These are phyloP conservation scores for Microglena sp. DNA, from an alignment of 139 green algal genomes.

Conservation along the genomic window DNA sequence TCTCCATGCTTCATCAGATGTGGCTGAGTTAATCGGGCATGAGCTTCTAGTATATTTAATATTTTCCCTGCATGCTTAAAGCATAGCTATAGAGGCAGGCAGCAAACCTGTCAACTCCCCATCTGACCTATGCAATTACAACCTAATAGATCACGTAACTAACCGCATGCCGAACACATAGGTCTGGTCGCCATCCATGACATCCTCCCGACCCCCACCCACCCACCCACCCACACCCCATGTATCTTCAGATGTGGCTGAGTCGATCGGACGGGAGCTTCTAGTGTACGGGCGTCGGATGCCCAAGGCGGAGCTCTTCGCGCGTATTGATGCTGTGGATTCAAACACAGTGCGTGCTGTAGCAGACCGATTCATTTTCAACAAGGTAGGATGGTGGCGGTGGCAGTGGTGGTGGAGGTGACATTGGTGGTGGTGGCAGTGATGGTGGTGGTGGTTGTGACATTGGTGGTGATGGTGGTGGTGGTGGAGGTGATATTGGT, in stretches of 20 bases:
- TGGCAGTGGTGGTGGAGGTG: background rate
- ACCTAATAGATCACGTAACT: too few species aligned
- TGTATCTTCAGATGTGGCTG: slow-evolving; percentile 53
- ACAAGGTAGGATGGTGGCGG: slow-evolving; percentile 38
- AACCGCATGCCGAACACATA: too few species aligned
- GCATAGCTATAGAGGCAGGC: too few species aligned
- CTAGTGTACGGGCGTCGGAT: slow-evolving; percentile 91
- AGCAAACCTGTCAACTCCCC: too few species aligned
- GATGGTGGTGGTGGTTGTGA: too few species aligned
- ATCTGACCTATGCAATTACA: too few species aligned
- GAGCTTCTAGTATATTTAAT: too few species aligned
- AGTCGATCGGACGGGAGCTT: slow-evolving; percentile 92
- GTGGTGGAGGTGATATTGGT: too few species aligned
- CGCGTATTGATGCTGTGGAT: slow-evolving; percentile 91
- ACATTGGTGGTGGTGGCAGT: background rate
- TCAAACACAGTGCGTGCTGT: slow-evolving; percentile 71
- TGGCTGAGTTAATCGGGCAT: too few species aligned
- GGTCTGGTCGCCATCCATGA: background rate
- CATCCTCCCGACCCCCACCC: background rate
- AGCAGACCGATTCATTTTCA: slow-evolving; percentile 83
- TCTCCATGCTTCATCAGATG: slow-evolving; percentile 28
- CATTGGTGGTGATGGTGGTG: too few species aligned
- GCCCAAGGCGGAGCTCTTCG: slow-evolving; percentile 91
- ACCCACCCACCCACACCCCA: background rate
- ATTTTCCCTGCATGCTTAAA: too few species aligned